Conservation (phyloP, 2,329 filamentous ascomycete genomes). For the Coniella vitis region DNA sequence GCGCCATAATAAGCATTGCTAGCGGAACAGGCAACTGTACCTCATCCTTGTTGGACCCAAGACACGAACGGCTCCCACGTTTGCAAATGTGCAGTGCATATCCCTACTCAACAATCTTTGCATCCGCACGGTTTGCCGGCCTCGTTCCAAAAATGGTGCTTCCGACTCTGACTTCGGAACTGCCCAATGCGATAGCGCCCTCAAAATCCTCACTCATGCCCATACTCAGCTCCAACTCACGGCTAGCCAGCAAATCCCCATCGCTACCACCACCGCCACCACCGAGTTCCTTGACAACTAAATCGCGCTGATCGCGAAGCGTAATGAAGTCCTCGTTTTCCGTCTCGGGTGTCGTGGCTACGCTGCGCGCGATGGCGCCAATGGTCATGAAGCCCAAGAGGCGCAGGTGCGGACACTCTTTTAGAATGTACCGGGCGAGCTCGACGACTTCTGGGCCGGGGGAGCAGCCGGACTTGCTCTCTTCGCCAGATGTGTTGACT, state of each 20-base stretch:
- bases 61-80: background rate
- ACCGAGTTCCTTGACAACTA: conserved; percentile 56
- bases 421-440: conserved; percentile 62
- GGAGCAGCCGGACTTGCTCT: conserved; percentile 71
- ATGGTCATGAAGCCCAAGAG: conserved; percentile 94
- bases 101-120: conserved; percentile 51
- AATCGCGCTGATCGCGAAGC: conserved; percentile 63
- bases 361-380: conserved; percentile 82
- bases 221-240: conserved; percentile 86
- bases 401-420: conserved; percentile 62
- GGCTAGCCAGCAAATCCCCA: conserved; percentile 29
- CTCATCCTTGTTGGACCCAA: too few species aligned
- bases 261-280: too few species aligned
- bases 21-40: too few species aligned
- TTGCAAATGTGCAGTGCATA: background rate
- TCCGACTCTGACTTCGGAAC: conserved; percentile 82
- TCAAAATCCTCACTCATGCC: conserved; percentile 98
- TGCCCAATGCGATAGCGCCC: conserved; percentile 75
- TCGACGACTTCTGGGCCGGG: conserved; percentile 55
- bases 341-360: conserved; percentile 63
- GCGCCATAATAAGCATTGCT: too few species aligned
- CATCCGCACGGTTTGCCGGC: conserved; percentile 65
- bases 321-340: conserved; percentile 85
- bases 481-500: conserved; percentile 90
- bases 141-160: conserved; percentile 89